Base-by-base conservation (phyloP, 2,329 filamentous ascomycete species). In the Xylariales sp. region DNA sequence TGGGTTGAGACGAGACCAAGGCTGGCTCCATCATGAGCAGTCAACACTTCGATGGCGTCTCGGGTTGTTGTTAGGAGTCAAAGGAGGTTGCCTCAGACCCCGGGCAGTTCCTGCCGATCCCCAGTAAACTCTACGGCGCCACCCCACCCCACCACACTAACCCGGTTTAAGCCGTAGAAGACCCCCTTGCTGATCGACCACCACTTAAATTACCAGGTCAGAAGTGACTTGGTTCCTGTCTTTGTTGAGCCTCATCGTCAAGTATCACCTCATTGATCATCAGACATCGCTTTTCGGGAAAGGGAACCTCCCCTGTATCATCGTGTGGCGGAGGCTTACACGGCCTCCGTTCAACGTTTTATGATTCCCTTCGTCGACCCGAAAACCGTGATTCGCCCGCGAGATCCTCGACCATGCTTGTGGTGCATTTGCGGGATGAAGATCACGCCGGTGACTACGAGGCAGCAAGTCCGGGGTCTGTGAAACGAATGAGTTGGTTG, bases 51-150 rank as follows among this genome's bases (percentile, higher is more conserved):
- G n/a, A n/a, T n/a, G 14, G 22, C 28, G 38, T 40, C 29, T 40
- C 29, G 38, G 38, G 29, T 40, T 40, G 16, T 16, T 31, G 35
- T 38, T 11, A 22, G 21, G 27, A 19, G 31, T 14, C 28, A 15
- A 21, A 32, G 38, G 16, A 22, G 16, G 14, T 16, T 32, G 38
- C 38, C 28, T 40, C 38, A 40, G 38, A 40, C 38, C 38, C 38
- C 38, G n/a, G 38, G 9, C 19, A 20, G 12, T 15, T 5, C n/a
- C n/a, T n/a, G n/a, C n/a, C n/a, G n/a, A n/a, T n/a, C n/a, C n/a
- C n/a, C n/a, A n/a, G n/a, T n/a, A n/a, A n/a, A n/a, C n/a, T n/a
- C n/a, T n/a, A n/a, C n/a, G n/a, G n/a, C n/a, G n/a, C n/a, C n/a
- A n/a, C n/a, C n/a, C n/a, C n/a, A 15, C 18, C 18, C 29, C 18